Conservation (phyloP, 768 basidiomycete genomes). For the Pholiota microspora region DNA sequence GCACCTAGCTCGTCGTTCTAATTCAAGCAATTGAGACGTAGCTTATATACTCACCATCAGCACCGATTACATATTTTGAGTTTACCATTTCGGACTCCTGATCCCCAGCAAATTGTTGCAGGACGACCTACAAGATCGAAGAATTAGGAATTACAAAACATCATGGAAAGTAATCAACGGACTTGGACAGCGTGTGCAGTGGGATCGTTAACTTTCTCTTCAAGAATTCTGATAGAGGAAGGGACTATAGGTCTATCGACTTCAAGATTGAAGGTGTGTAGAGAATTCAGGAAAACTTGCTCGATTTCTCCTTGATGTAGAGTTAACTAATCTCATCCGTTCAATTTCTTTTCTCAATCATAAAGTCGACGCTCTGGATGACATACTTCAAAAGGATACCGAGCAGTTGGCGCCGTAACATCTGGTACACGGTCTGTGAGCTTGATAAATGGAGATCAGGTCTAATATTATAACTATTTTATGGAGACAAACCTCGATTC, state of each 20-base stretch:
- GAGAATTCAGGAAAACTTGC: conserved; percentile 54
- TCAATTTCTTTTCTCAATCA: not conserved
- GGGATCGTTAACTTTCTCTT: conserved; percentile 42
- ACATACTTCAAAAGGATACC: conserved; percentile 73
- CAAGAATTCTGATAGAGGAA: conserved; percentile 42
- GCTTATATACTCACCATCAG: conserved; percentile 54
- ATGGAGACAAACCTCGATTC: conserved; percentile 49
- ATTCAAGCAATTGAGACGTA: too few relatives aligned
- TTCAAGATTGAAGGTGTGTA: conserved; percentile 42
- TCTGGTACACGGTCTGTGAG: conserved; percentile 62
- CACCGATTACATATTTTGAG: conserved; percentile 75
- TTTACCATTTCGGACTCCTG: conserved; percentile 52
- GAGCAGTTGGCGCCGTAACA: conserved; percentile 57
- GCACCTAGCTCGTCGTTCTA: conserved; percentile 60
- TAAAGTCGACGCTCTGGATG: too few relatives aligned
- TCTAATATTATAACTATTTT: not conserved
- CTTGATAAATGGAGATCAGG: conserved; percentile 28
- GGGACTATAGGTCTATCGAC: conserved; percentile 54
- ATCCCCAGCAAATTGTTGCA: conserved; percentile 38
- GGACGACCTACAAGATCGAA: conserved; percentile 32
- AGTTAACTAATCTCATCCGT: conserved; percentile 38
- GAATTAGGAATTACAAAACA: not conserved
- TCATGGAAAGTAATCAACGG: conserved; percentile 11
- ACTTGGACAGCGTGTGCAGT: conserved; percentile 36
- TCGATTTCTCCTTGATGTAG: conserved; percentile 67